Percentiles rank a stretch among this genome's conserved stretches.
phyloP scores from a whole-genome alignment of 179 eudicot species.

The Drosera spatulata region DNA sequence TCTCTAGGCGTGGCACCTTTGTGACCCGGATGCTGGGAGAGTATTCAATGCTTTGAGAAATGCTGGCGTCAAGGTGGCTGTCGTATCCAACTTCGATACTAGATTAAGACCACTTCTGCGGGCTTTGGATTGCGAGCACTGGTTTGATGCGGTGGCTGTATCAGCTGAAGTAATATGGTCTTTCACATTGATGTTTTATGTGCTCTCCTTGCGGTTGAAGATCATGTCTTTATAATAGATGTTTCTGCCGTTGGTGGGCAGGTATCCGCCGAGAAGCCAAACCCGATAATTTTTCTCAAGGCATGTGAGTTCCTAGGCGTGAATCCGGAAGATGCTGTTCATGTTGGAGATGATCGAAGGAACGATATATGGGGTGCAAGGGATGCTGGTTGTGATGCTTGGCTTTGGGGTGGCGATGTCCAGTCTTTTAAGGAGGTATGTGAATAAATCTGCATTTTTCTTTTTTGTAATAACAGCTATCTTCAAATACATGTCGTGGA shows the following conservation, averaged over 20 bases:
- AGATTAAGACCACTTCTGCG: slow-evolving; percentile 68
- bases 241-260: slow-evolving; percentile 5
- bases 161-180: slow-evolving; percentile 78
- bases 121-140: slow-evolving; percentile 85
- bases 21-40: slow-evolving; percentile 82
- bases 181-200: neutral
- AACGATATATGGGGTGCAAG: slow-evolving; percentile 98
- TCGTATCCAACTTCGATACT: slow-evolving; percentile 94
- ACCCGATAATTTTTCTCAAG: slow-evolving; percentile 86
- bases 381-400: slow-evolving; percentile 98
- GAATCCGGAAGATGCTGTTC: slow-evolving; percentile 92
- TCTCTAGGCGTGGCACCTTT: slow-evolving; percentile 84
- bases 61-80: slow-evolving; percentile 82
- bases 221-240: no score
- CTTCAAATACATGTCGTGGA: no score
- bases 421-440: slow-evolving; percentile 85
- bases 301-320: slow-evolving; percentile 85
- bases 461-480: no score
- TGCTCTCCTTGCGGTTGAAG: no score
- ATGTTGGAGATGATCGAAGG: slow-evolving; percentile 94
- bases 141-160: slow-evolving; percentile 98
- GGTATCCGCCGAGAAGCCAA: slow-evolving; percentile 99
- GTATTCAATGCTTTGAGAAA: slow-evolving; percentile 66
- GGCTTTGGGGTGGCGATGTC: slow-evolving; percentile 99
- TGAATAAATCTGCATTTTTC: neutral